phyloP scores from a whole-genome alignment of 176 grass and related monocot genomes.

The Zoysia pacifica region DNA sequence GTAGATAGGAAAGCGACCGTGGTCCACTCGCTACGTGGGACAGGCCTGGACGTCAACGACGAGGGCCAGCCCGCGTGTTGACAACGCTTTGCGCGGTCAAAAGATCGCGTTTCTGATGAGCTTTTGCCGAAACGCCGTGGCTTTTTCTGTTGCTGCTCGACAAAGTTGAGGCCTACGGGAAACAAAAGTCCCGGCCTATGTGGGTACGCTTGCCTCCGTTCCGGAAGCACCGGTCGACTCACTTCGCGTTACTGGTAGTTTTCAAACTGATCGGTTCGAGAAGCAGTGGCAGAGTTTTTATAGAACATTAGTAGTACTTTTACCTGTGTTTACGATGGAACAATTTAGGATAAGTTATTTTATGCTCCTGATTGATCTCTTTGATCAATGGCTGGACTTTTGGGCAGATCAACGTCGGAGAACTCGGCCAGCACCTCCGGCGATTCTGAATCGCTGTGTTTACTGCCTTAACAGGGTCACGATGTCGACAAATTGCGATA shows the following conservation, averaged over 20 bases:
- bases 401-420: background rate
- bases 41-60: slow-evolving; percentile 10
- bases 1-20: slow-evolving; percentile 19
- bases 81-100: slow-evolving; percentile 28
- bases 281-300: background rate
- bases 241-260: background rate
- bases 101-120: background rate
- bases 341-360: background rate
- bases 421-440: too few species aligned
- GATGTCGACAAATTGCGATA: background rate
- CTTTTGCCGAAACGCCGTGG: background rate
- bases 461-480: background rate
- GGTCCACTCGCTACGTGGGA: slow-evolving; percentile 12
- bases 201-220: background rate
- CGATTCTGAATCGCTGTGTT: background rate
- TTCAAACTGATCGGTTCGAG: background rate
- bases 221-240: slow-evolving; percentile 1
- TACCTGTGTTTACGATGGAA: background rate
- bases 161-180: background rate
- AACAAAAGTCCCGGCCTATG: background rate
- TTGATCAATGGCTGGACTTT: background rate
- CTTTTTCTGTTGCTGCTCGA: background rate
- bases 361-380: background rate
- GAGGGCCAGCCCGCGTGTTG: slow-evolving; percentile 16
- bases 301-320: background rate